Conservation (phyloP, 2,329 filamentous ascomycete species). For the Dactylellina leptospora region DNA sequence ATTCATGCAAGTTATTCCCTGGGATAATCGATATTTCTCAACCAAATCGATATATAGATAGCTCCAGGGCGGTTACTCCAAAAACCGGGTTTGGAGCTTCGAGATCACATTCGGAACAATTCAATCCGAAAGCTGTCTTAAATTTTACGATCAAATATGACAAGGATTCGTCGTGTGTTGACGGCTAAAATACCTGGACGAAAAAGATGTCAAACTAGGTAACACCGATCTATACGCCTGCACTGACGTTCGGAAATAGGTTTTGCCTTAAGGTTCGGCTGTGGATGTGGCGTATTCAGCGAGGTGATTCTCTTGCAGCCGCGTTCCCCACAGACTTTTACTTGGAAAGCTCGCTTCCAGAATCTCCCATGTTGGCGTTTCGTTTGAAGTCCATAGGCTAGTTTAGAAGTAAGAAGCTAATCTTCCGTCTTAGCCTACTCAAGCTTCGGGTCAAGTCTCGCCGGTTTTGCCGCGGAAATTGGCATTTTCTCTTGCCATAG, state of each 20-base stretch:
- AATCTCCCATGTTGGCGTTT: neutral
- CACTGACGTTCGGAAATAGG: slow-evolving; percentile 33
- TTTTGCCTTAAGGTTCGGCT: slow-evolving; percentile 43
- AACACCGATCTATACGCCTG: slow-evolving; percentile 9
- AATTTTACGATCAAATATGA: neutral
- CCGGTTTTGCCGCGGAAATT: slow-evolving; percentile 32
- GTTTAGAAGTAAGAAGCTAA: slow-evolving; percentile 15
- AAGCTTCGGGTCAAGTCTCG: slow-evolving; percentile 48
- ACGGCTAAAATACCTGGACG: slow-evolving; percentile 39
- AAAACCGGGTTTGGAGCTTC: neutral
- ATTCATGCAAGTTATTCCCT: neutral
- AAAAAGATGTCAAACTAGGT: slow-evolving; percentile 37
- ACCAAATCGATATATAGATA: neutral
- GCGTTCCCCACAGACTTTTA: slow-evolving; percentile 24
- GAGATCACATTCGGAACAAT: slow-evolving; percentile 42
- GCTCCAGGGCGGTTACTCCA: slow-evolving; percentile 3
- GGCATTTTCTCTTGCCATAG: slow-evolving; percentile 19
- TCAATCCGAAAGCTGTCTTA: slow-evolving; percentile 32
- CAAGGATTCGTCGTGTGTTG: slow-evolving; percentile 21
- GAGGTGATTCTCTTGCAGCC: slow-evolving; percentile 4
- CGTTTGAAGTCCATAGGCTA: slow-evolving; percentile 16
- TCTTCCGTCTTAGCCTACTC: slow-evolving; percentile 30
- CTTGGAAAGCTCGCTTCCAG: slow-evolving; percentile 35
- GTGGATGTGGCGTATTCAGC: slow-evolving; percentile 40
- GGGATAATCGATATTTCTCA: neutral